Conservation (phyloP, 2,329 filamentous ascomycete genomes). For the Colletotrichum somersetense region DNA sequence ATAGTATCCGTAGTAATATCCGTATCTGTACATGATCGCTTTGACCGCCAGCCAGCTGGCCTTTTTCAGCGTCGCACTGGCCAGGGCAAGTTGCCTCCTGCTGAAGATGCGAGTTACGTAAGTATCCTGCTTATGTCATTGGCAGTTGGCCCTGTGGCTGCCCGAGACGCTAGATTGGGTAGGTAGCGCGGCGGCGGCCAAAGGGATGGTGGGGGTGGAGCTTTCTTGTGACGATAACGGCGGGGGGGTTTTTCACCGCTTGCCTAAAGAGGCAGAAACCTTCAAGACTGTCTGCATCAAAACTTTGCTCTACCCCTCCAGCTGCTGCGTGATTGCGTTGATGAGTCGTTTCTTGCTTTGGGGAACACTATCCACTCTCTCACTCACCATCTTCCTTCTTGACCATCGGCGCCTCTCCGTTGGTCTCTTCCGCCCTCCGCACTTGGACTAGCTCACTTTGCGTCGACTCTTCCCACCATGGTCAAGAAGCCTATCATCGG, state of each 20-base stretch:
- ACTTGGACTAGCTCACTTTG: constrained; percentile 9
- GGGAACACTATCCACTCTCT: constrained; percentile 19
- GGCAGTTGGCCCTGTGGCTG: too few species aligned
- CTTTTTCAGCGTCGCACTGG: too few species aligned
- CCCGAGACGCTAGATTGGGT: too few species aligned
- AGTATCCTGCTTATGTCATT: too few species aligned
- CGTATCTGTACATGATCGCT: too few species aligned
- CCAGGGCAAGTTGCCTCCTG: too few species aligned
- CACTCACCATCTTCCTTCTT: constrained; percentile 6
- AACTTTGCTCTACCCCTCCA: constrained; percentile 34
- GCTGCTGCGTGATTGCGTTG: constrained; percentile 23
- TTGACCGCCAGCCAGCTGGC: too few species aligned
- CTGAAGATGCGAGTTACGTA: too few species aligned
- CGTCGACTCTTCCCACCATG: constrained; percentile 43
- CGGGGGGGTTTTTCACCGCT: constrained; percentile 18
- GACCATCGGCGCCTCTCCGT: background rate
- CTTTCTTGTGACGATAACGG: too few species aligned
- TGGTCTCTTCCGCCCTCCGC: constrained; percentile 13
- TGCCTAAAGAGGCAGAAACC: constrained; percentile 22
- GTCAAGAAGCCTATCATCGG: constrained; percentile 59
- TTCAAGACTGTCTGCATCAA: constrained; percentile 31
- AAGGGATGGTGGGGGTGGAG: too few species aligned
- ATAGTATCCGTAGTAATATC: too few species aligned
- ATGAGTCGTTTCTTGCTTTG: constrained; percentile 33
- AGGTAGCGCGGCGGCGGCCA: too few species aligned